A percentile compares a stretch with the other conserved stretches of the same genome.
These are phyloP conservation scores for Trapa bicornis DNA, from an alignment of 345 rosid genomes.

Conservation along the genomic window DNA sequence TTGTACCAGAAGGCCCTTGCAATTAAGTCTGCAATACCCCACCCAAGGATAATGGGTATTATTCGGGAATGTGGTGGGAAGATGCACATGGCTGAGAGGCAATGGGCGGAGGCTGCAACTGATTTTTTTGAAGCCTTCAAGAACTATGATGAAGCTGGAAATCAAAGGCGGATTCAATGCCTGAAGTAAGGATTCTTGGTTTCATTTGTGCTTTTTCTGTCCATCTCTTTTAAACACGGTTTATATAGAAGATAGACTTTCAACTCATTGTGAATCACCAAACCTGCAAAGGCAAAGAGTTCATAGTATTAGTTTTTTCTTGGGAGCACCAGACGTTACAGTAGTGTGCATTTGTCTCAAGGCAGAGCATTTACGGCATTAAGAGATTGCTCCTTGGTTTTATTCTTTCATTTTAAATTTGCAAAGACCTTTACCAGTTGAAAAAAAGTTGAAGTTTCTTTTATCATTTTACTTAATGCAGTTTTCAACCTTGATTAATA, in stretches of 20 bases:
- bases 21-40: conserved; percentile 98
- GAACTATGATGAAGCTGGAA: conserved; percentile 99
- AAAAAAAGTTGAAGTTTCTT: no score
- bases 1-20: conserved; percentile 95
- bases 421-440: no score
- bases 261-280: neutral
- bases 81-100: conserved; percentile 99
- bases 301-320: neutral
- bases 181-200: conserved; percentile 50
- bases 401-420: no score
- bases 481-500: neutral
- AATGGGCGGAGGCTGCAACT: conserved; percentile 97
- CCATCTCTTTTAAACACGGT: neutral
- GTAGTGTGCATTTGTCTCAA: neutral
- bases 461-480: neutral
- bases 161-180: conserved; percentile 96
- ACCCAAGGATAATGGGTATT: conserved; percentile 99
- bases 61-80: conserved; percentile 99
- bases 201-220: conserved; percentile 2
- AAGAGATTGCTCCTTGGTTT: no score
- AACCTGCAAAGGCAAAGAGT: neutral
- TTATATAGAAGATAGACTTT: neutral
- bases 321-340: no score
- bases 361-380: neutral
- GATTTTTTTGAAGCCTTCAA: conserved; percentile 99